These are phyloP conservation scores for Melianthus villosus DNA, from an alignment of 441 rosid genomes.

Conservation along the genomic window DNA sequence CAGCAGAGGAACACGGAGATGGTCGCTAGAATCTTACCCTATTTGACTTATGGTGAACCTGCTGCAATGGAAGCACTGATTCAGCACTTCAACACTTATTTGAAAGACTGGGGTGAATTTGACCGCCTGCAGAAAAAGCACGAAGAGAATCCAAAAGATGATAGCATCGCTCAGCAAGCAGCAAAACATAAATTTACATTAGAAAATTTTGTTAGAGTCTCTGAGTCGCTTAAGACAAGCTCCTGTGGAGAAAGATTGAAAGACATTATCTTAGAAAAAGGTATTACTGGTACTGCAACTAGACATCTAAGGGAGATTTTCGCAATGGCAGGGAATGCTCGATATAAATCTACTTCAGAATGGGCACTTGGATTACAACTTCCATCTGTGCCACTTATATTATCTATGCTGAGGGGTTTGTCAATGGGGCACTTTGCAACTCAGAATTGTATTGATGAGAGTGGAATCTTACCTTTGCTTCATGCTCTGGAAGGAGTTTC, in stretches of 20 bases:
- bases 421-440: slow-evolving; percentile 96
- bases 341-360: slow-evolving; percentile 55
- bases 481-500: slow-evolving; percentile 93
- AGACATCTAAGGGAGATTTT: slow-evolving; percentile 65
- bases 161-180: slow-evolving; percentile 56
- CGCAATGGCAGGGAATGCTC: slow-evolving; percentile 64
- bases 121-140: slow-evolving; percentile 65
- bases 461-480: slow-evolving; percentile 79
- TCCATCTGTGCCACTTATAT: slow-evolving; percentile 78
- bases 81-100: slow-evolving; percentile 75
- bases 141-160: slow-evolving; percentile 68
- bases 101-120: slow-evolving; percentile 88
- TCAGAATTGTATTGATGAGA: slow-evolving; percentile 74
- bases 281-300: slow-evolving; percentile 74
- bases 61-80: slow-evolving; percentile 98
- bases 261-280: slow-evolving; percentile 86
- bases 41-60: slow-evolving; percentile 98
- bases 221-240: slow-evolving; percentile 98
- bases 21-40: slow-evolving; percentile 99
- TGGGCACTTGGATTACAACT: slow-evolving; percentile 72
- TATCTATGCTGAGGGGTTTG: slow-evolving; percentile 92
- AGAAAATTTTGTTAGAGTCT: slow-evolving; percentile 92
- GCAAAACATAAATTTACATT: slow-evolving; percentile 65
- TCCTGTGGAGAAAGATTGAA: slow-evolving; percentile 97
- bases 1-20: slow-evolving; percentile 99